Conservation (phyloP, 2,329 filamentous ascomycete species). For the Ascomycota sp. region DNA sequence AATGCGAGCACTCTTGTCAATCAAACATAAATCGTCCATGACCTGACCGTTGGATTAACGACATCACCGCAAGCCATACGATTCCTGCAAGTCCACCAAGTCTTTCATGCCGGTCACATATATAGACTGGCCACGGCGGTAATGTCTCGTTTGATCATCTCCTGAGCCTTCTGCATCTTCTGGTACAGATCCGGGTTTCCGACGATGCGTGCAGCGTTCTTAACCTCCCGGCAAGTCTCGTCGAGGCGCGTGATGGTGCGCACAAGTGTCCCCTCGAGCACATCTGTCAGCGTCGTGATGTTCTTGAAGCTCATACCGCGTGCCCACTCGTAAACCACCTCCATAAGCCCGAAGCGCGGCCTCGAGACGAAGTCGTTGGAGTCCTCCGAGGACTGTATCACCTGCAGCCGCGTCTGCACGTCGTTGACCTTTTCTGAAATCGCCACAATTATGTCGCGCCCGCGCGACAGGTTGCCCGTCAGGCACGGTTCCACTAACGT, state of each 20-base stretch:
- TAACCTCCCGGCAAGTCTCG: constrained; percentile 91
- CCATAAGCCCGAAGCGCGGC: constrained; percentile 80
- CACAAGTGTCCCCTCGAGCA: constrained; percentile 93
- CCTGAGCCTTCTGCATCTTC: constrained; percentile 95
- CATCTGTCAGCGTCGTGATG: constrained; percentile 87
- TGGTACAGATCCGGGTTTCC: constrained; percentile 81
- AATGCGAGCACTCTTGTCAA: no score
- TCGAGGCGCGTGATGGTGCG: constrained; percentile 83
- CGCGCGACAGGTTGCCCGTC: constrained; percentile 62
- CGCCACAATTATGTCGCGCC: constrained; percentile 66
- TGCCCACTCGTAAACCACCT: constrained; percentile 98
- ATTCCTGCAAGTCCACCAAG: no score
- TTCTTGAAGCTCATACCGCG: constrained; percentile 96
- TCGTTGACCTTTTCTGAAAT: constrained; percentile 84
- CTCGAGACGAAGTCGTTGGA: constrained; percentile 78
- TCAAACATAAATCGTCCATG: no score
- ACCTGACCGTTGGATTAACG: no score
- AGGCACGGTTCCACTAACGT: constrained; percentile 68
- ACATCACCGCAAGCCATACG: not conserved
- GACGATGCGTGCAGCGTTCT: constrained; percentile 88
- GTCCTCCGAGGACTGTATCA: constrained; percentile 74
- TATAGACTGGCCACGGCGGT: constrained; percentile 78
- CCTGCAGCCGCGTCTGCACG: constrained; percentile 76
- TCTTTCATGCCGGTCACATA: constrained; percentile 32
- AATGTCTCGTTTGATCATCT: constrained; percentile 92